Conservation (phyloP, 2,329 filamentous ascomycete species). For the Penicillium sp. region DNA sequence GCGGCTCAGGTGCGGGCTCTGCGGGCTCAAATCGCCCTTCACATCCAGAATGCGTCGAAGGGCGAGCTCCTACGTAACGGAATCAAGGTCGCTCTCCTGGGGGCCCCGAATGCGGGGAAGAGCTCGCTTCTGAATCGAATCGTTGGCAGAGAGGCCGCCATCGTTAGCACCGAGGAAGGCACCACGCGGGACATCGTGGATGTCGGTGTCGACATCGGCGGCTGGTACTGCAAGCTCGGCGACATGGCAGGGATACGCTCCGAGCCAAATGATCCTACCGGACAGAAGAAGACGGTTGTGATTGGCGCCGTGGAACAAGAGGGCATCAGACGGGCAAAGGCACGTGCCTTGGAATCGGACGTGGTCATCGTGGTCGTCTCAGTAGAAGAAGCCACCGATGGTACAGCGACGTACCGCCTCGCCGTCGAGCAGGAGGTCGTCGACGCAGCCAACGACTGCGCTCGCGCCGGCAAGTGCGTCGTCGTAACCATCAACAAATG, state of each 20-base stretch:
- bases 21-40: slow-evolving; percentile 54
- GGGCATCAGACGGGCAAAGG: slow-evolving; percentile 77
- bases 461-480: slow-evolving; percentile 45
- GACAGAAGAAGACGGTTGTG: slow-evolving; percentile 28
- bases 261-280: too few species aligned
- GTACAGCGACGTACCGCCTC: slow-evolving; percentile 26
- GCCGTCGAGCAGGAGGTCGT: slow-evolving; percentile 50
- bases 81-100: slow-evolving; percentile 75
- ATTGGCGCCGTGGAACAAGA: slow-evolving; percentile 76
- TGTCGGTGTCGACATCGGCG: slow-evolving; percentile 76
- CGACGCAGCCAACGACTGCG: slow-evolving; percentile 45
- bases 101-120: slow-evolving; percentile 89
- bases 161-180: slow-evolving; percentile 84
- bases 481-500: slow-evolving; percentile 55
- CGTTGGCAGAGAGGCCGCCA: slow-evolving; percentile 85
- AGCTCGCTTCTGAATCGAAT: slow-evolving; percentile 85
- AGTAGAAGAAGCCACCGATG: slow-evolving; percentile 47
- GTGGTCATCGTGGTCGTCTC: slow-evolving; percentile 74
- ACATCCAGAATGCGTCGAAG: slow-evolving; percentile 67
- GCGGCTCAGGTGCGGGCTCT: slow-evolving; percentile 55
- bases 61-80: slow-evolving; percentile 77
- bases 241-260: slow-evolving; percentile 95
- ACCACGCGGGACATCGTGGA: slow-evolving; percentile 93
- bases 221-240: slow-evolving; percentile 85
- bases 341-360: slow-evolving; percentile 72